Percentiles rank a stretch among this genome's conserved stretches.
Evolutionary conservation across 2,329 filamentous ascomycete species (phyloP).

Genomic region (Diplodia intermedia): DNA sequence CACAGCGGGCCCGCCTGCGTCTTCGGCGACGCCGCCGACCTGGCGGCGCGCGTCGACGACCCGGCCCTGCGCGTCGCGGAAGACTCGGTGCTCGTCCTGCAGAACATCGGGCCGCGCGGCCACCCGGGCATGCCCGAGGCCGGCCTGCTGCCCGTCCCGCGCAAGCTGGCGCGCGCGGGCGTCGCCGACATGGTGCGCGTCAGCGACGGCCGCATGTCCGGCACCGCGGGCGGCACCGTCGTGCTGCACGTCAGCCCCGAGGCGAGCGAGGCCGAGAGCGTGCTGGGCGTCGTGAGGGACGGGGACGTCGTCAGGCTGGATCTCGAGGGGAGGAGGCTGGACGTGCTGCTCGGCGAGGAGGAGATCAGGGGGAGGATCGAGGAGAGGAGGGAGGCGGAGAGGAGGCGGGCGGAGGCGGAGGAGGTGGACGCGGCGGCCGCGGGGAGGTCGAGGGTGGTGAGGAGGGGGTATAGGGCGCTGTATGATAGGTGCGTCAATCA

Average conservation of each 20-base stretch:
- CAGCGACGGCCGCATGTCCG: conserved; percentile 63
- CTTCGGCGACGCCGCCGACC: conserved; percentile 80
- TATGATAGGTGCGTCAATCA: conserved; percentile 67
- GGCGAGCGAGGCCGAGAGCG: conserved; percentile 54
- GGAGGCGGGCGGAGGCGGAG: conserved; percentile 38
- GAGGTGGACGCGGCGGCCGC: conserved; percentile 41
- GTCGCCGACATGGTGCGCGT: conserved; percentile 62
- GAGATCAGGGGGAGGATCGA: conserved; percentile 51
- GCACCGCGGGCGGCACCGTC: conserved; percentile 63
- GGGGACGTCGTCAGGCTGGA: conserved; percentile 59
- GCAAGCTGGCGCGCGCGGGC: conserved; percentile 59
- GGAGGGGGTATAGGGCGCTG: conserved; percentile 65
- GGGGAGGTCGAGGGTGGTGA: conserved; percentile 38
- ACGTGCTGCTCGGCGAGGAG: conserved; percentile 52
- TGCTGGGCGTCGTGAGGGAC: conserved; percentile 57
- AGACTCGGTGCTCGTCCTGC: conserved; percentile 83
- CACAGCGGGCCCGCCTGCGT: conserved; percentile 81
- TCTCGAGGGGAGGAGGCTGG: conserved; percentile 51
- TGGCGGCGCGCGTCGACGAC: conserved; percentile 73
- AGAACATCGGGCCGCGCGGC: conserved; percentile 88
- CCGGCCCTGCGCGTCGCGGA: conserved; percentile 73
- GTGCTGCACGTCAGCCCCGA: conserved; percentile 62
- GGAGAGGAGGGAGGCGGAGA: conserved; percentile 36
- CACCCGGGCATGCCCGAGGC: conserved; percentile 95
- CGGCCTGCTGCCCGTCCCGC: conserved; percentile 79